phyloP scores from a whole-genome alignment of 2,329 filamentous ascomycete species.

The Fusarium circinatum region DNA sequence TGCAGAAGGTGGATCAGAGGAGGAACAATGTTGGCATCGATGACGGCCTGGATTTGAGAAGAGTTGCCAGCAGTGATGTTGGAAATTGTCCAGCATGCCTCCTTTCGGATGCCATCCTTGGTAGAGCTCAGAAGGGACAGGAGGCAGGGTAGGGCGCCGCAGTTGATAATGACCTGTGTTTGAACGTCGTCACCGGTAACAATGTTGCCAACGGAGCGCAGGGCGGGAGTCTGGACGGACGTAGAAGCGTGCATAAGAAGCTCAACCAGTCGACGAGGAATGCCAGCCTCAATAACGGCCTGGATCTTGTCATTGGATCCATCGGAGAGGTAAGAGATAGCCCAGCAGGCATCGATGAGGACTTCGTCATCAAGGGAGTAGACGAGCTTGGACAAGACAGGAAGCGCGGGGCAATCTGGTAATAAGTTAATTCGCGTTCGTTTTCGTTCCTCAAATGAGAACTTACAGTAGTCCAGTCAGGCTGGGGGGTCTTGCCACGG shows the following conservation, averaged over 20 bases:
- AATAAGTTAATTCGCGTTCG: slow-evolving; percentile 8
- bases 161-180: slow-evolving; percentile 99
- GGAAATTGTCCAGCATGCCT: slow-evolving; percentile 99
- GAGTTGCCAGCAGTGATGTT: slow-evolving; percentile 99
- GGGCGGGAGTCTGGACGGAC: slow-evolving; percentile 95
- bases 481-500: slow-evolving; percentile 98
- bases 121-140: slow-evolving; percentile 93
- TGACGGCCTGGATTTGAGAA: slow-evolving; percentile 94
- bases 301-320: slow-evolving; percentile 99
- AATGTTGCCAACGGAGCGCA: slow-evolving; percentile 98
- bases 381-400: slow-evolving; percentile 94
- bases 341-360: slow-evolving; percentile 98
- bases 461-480: slow-evolving; percentile 93
- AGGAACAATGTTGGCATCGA: slow-evolving; percentile 96
- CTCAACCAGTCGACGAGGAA: slow-evolving; percentile 94
- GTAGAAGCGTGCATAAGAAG: slow-evolving; percentile 98
- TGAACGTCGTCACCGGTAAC: slow-evolving; percentile 98
- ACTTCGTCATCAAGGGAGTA: slow-evolving; percentile 99
- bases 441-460: slow-evolving; percentile 27
- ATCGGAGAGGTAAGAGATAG: slow-evolving; percentile 97
- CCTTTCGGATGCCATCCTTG: slow-evolving; percentile 99
- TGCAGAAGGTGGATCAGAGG: slow-evolving; percentile 95
- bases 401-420: slow-evolving; percentile 89
- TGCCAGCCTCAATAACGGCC: slow-evolving; percentile 97
- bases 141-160: slow-evolving; percentile 90